These are phyloP conservation scores for Ophiostoma tasmaniense DNA, from an alignment of 2,329 filamentous ascomycete genomes.

Conservation along the genomic window DNA sequence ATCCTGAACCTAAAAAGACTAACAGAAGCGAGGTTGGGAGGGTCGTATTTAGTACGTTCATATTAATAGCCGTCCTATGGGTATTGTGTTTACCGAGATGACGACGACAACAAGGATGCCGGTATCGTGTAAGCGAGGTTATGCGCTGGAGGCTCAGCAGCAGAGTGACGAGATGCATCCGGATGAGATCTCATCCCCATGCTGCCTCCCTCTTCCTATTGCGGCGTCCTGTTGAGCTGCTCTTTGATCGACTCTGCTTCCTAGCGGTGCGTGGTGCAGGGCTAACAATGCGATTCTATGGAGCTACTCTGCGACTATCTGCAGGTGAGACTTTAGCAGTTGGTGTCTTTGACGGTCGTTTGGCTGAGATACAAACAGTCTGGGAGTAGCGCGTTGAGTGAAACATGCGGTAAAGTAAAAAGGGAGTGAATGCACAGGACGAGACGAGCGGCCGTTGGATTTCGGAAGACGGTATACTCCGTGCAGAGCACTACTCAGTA, in stretches of 20 bases:
- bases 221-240: not conserved
- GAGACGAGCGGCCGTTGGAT: not conserved
- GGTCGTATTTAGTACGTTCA: not conserved
- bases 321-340: not conserved
- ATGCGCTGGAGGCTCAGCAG: constrained; percentile 22
- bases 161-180: not conserved
- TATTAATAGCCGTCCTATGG: not conserved
- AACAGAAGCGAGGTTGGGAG: not conserved
- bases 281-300: not conserved
- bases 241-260: not conserved
- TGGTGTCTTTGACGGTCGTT: not conserved
- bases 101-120: not conserved
- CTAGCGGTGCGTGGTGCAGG: not conserved
- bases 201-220: not conserved
- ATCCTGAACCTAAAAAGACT: not conserved
- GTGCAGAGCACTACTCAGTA: not conserved
- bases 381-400: no score
- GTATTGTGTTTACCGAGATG: not conserved
- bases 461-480: not conserved
- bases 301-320: not conserved
- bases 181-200: not conserved
- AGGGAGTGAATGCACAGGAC: no score
- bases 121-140: constrained; percentile 13
- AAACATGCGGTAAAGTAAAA: no score
- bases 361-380: not conserved